Base-by-base conservation (phyloP, 2,329 filamentous ascomycete species). In the Bipolaris sorokiniana region DNA sequence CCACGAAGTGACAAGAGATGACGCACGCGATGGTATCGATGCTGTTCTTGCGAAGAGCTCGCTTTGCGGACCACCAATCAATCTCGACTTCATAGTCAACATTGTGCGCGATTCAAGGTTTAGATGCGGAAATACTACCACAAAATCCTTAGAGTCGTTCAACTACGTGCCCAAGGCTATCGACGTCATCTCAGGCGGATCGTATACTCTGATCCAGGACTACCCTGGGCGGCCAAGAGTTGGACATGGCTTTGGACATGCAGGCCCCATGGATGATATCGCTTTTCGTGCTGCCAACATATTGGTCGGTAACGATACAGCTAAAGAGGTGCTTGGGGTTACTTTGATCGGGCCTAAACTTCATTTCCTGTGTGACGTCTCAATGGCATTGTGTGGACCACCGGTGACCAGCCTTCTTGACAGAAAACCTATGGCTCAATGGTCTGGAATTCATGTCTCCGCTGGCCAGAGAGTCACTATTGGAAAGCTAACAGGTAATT, bases 181-280 rank as follows among this genome's bases (percentile, higher is more conserved):
- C 31, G 84, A 88, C 60, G 79, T 88, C 1, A 65, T 87, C 7
- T 80, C 80, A 18, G 80, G 80, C 3, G 86, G 86, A 5, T 80
- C 83, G 0, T 86, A 85, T 58, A 87, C 85, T 0, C 73, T 84
- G 1, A 78, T 88, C 1, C 83, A 88, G 69, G 86, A 88, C 58
- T 81, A 81, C 45, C 84, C 84, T 0, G 86, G 82, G 0, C 76
- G 86, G 15, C 81, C 82, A 3, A 79, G 77, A 0, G 77, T 86
- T 2, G 85, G 85, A 1, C 81, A 82, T 64, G 86, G 86, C 7
- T 83, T 88, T 47, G 82, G 83, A 3, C 83, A 86, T 31, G 79
- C 81, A 3, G 86, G 86, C 0, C 84, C 86, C 0, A 88, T 88
- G 85, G 86, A 88, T 64, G 77, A 80, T 0, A 66, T 88, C n/a